Evolutionary conservation across 805 yeast species (phyloP), one percentile per base, ranked within the genome.

Genomic region (Grigorovia transvaalensis): DNA sequence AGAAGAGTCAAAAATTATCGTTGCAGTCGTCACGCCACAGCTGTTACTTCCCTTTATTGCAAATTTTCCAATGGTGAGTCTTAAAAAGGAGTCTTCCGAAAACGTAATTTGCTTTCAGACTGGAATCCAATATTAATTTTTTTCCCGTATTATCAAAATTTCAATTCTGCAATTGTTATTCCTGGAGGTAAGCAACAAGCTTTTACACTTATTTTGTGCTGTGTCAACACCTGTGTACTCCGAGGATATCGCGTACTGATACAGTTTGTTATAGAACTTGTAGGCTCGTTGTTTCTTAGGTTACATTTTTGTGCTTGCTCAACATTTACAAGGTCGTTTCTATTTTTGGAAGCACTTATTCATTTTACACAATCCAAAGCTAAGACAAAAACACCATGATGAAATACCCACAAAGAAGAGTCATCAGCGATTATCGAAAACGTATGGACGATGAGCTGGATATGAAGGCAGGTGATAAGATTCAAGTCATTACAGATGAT

Each of bases 401-500:
- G 33, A 29, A 35, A 18, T 45, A 20, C 20, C 53, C 53, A 6
- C 27, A 29, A n/a, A 40, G 53, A 29, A 38, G 75, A 51, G 95
- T 88, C 50, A 81, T 88, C 56, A 95, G 89, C 66, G 90, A 84
- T 64, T 93, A 93, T 69, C 75, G 75, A 49, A 88, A 95, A 47
- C 76, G 97, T 45, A 74, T 91, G 56, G 96, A 87, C 29, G 99
- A 93, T 68, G 99, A 93, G 68, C 74, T 93, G 45, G 79, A 82
- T 45, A 74, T 93, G 54, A 75, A 73, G 45, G 78, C 83, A 17
- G 98, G 97, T 17, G 96, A 93, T 63, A 81, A 79, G 53, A 76
- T 93, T 52, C 93, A 88, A 65, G 88, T 93, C 15, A 78, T 93
- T 18, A 86, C 93, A 45, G 96, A 89, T 68, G 99, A 93, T 70